Evolutionary conservation across 495 filamentous ascomycete species (phyloP), one percentile per base, ranked within the genome.

Genomic region (Cryomyces minteri): DNA sequence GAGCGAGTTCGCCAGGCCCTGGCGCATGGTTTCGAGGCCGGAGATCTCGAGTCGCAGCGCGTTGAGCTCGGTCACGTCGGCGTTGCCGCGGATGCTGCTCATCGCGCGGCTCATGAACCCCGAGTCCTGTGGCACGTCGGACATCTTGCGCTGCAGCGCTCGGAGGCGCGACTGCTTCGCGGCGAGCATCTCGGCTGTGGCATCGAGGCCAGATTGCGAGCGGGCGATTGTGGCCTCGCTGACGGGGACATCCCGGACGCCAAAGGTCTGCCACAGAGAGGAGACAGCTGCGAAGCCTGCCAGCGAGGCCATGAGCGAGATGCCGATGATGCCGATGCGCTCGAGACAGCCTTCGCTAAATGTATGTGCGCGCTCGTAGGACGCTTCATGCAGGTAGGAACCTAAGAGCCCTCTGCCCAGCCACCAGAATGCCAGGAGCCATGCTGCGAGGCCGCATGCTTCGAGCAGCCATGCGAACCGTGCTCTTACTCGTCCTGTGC

Each of bases 231-330:
- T 79, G 6, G 71, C 61, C 43, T 88, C 83, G 0, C 47, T 18
- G 43, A 64, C 52, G 8, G 67, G 71, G 41, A 71, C 65, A 43
- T 66, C 56, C 42, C 72, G 72, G 25, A 70, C 71, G 10, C 73
- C 72, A 59, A 88, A 85, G 31, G 71, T 82, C 55, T 87, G 79
- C 84, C 84, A 88, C 29, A 83, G 74, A 6, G 77, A 77, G 40
- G 77, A 82, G 34, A 90, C 77, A 25, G 80, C 80, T 25, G 83
- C 84, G 54, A 88, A 90, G 8, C 84, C 84, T 14, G 83, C 80
- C 32, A 90, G 64, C 18, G 83, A 64, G 6, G 83, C 82, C 84
- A 90, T 88, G 32, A 85, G 63, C 43, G 76, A 79, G 31, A 88
- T 81, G 9, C 84, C 84, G 53, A 87, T 80, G 32, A 88, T 73